These are phyloP conservation scores for Candida pseudocylindracea DNA, from an alignment of 1,139 yeast species.

Conservation along the genomic window DNA sequence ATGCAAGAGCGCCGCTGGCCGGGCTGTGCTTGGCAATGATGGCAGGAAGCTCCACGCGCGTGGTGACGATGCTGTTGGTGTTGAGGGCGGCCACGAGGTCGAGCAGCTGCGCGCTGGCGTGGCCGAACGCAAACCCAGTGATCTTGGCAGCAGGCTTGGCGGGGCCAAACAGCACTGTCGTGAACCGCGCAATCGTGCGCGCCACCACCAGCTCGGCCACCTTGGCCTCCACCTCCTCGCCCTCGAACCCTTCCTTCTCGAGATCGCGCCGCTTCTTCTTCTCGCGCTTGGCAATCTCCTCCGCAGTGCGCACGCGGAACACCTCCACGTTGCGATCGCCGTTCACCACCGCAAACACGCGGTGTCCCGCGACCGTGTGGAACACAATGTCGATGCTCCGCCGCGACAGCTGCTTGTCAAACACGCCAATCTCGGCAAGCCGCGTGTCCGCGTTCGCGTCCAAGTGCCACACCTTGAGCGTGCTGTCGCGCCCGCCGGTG, in stretches of 20 bases:
- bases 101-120: conserved; percentile 31
- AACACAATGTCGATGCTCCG: conserved; percentile 47
- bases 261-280: conserved; percentile 28
- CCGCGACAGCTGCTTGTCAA: conserved; percentile 62
- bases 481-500: conserved; percentile 65
- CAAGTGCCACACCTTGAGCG: conserved; percentile 62
- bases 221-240: conserved; percentile 35
- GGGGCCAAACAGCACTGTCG: conserved; percentile 26
- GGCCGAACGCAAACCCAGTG: no score
- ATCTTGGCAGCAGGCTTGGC: neutral
- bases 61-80: conserved; percentile 38
- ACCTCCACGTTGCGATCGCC: conserved; percentile 67
- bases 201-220: conserved; percentile 31
- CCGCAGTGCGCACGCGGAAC: conserved; percentile 55
- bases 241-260: conserved; percentile 34
- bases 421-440: conserved; percentile 36
- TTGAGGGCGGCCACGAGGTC: conserved; percentile 43
- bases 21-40: conserved; percentile 8
- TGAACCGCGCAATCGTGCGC: conserved; percentile 39
- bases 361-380: conserved; percentile 9
- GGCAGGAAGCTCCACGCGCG: conserved; percentile 12
- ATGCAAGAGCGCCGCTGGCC: conserved; percentile 6
- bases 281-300: conserved; percentile 60
- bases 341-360: conserved; percentile 48
- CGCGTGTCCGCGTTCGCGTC: conserved; percentile 25